Evolutionary conservation across 2,329 filamentous ascomycete genomes (phyloP).

Genomic region (Sclerotinia minor): DNA sequence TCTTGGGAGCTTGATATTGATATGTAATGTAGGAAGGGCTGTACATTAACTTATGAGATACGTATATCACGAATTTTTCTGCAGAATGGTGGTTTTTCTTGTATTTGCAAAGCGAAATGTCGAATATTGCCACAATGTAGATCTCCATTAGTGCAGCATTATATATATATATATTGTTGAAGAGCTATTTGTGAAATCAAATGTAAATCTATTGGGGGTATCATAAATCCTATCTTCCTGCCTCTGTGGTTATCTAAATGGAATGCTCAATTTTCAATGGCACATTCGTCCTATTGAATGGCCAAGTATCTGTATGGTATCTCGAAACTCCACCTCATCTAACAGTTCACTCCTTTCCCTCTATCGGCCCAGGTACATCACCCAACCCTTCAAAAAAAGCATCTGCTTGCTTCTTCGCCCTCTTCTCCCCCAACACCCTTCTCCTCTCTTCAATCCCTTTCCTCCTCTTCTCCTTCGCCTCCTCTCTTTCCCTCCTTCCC

Average conservation of each 20-base stretch:
- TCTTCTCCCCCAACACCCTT: slow-evolving; percentile 47
- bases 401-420: slow-evolving; percentile 69
- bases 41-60: slow-evolving; percentile 12
- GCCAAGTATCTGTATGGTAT: not conserved
- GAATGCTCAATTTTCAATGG: not conserved
- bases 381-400: slow-evolving; percentile 66
- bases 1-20: slow-evolving; percentile 14
- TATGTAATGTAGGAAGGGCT: not conserved
- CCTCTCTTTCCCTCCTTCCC: slow-evolving; percentile 50
- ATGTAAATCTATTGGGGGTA: not conserved
- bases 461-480: slow-evolving; percentile 58
- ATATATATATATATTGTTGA: no score
- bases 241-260: not conserved
- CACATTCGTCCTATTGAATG: not conserved
- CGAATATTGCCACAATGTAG: not conserved
- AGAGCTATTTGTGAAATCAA: not conserved
- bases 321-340: no score
- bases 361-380: slow-evolving; percentile 22
- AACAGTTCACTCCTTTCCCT: not conserved
- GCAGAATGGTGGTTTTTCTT: not conserved
- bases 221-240: not conserved
- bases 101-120: not conserved
- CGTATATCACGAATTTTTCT: slow-evolving; percentile 9
- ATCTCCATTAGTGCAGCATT: no score
- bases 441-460: slow-evolving; percentile 62